Base-by-base conservation (phyloP, 148 eudicot species). In the Arbutus unedo region DNA sequence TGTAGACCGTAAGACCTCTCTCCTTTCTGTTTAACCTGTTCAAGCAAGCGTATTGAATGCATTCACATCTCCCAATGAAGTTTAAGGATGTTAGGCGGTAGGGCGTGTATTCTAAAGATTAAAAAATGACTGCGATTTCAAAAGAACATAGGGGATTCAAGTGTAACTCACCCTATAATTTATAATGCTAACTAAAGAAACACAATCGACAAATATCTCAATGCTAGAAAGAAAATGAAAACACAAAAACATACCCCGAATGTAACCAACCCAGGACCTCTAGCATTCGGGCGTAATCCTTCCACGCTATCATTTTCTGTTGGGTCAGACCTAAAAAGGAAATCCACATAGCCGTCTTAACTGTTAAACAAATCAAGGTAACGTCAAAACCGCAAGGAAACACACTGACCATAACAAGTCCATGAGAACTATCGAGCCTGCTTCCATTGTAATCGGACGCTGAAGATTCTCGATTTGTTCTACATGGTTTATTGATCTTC, bases 401-500 rank as follows among this genome's bases (percentile, higher is more conserved):
- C 60, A 38, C 23, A 88, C 93, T 79, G 77, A 95, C 98, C 98
- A 95, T 76, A 95, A 86, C 82, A 95, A 90, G 88, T 95, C 98
- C 98, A 95, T 95, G 79, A 95, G 96, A 85, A 95, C 92, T 48
- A 95, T 90, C 25, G 98, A 95, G 78, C 98, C 98, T 67, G 98
- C 97, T 86, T 95, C 98, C 98, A 95, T 95, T 55, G 97, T 87
- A 82, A 95, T 95, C 18, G 98, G 98, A 41, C 98, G 94, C 89
- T 95, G 96, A 81, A 97, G 90, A 87, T 77, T 91, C 85, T 94
- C 99, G 84, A 97, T 94, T 83, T 97, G 99, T 82, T 97, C 98
- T 53, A 97, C 88, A 57, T 93, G 97, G 88, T 94, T 94, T 55
- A 97, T 97, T 75, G 99, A 97, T 81, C 98, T 91, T 81, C 99